These are phyloP conservation scores for Artemisia tridentata DNA, from an alignment of 129 eudicot species.

Conservation along the genomic window DNA sequence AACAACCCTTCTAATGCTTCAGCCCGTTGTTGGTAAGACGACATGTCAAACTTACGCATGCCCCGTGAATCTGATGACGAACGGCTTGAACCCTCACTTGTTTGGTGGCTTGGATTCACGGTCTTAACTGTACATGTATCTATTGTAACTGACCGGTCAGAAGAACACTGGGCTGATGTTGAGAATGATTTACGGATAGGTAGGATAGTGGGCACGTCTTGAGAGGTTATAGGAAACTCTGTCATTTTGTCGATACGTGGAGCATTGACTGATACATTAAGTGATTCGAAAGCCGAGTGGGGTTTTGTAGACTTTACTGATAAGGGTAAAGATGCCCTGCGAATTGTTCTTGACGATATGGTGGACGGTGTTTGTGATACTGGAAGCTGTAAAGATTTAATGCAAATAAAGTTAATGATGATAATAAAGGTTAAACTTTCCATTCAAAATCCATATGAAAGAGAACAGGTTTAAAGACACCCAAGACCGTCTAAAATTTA, in stretches of 20 bases:
- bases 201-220: constrained; percentile 39
- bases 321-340: constrained; percentile 76
- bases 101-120: constrained; percentile 24
- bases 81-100: constrained; percentile 25
- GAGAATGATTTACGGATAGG: constrained; percentile 45
- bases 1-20: constrained; percentile 94
- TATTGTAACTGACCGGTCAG: constrained; percentile 61
- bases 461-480: too few species aligned
- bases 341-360: constrained; percentile 44
- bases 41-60: constrained; percentile 59
- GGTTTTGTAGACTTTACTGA: constrained; percentile 23
- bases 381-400: constrained; percentile 53
- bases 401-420: background rate
- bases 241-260: constrained; percentile 90
- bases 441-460: background rate
- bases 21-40: constrained; percentile 85
- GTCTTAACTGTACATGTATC: constrained; percentile 77
- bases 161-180: constrained; percentile 65
- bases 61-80: constrained; percentile 46
- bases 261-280: constrained; percentile 82
- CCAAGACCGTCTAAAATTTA: too few species aligned
- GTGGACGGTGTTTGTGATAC: constrained; percentile 48
- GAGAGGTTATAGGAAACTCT: constrained; percentile 52
- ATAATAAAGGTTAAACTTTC: background rate
- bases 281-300: constrained; percentile 50